These are phyloP conservation scores for Apiotrichum montevideense DNA, from an alignment of 1,284 basidiomycete species.

Conservation along the genomic window DNA sequence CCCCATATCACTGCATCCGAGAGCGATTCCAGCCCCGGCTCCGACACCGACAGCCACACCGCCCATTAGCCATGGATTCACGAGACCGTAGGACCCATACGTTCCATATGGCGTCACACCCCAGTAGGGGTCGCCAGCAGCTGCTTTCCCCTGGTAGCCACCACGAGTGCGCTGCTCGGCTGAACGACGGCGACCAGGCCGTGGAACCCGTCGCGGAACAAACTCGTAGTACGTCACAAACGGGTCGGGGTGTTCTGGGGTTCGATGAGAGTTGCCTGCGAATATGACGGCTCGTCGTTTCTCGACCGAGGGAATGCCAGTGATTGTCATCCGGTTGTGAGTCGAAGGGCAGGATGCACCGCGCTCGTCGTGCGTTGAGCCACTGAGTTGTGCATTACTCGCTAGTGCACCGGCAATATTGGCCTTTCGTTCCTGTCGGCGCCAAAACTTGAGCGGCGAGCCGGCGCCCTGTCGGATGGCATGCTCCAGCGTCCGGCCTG, in stretches of 20 bases:
- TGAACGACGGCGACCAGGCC: background rate
- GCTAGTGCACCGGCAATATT: background rate
- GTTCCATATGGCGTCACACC: slow-evolving; percentile 9
- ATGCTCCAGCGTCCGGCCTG: background rate
- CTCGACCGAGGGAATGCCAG: no score
- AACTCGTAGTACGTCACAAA: slow-evolving; percentile 9
- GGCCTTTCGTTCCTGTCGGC: background rate
- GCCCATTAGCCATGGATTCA: slow-evolving; percentile 1
- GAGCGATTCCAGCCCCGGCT: background rate
- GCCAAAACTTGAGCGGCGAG: slow-evolving; percentile 10
- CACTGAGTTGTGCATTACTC: background rate
- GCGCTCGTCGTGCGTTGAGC: slow-evolving; percentile 2
- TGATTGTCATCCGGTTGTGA: slow-evolving; percentile 7
- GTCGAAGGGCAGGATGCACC: slow-evolving; percentile 12
- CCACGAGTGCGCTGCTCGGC: background rate
- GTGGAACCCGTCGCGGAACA: slow-evolving; percentile 4
- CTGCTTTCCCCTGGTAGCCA: background rate
- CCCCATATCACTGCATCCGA: background rate
- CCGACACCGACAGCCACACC: background rate
- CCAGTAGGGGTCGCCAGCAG: slow-evolving; percentile 11
- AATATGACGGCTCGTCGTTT: no score
- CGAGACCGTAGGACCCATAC: background rate
- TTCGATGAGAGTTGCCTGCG: no score
- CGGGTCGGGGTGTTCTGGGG: slow-evolving; percentile 6
- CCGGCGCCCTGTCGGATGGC: background rate